Evolutionary conservation across 331 rosid species (phyloP).

Genomic region (Pyrus hybrid): DNA sequence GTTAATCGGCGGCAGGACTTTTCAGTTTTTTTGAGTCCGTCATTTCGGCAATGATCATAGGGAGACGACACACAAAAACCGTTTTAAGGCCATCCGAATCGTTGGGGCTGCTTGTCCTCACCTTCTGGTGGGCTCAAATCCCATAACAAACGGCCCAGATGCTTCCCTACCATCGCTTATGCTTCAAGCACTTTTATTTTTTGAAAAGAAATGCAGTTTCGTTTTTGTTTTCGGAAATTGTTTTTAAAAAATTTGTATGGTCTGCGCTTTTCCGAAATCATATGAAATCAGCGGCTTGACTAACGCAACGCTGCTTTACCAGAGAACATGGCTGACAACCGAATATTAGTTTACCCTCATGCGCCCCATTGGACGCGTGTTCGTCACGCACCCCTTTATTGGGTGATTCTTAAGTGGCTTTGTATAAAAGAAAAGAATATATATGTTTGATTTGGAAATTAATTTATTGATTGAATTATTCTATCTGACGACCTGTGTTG

Average conservation of each 20-base stretch:
- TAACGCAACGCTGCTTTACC: constrained; percentile 17
- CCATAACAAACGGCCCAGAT: constrained; percentile 6
- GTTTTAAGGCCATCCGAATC: neutral
- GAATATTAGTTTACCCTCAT: neutral
- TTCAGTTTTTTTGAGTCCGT: neutral
- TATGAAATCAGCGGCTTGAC: constrained; percentile 32
- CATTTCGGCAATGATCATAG: constrained; percentile 5
- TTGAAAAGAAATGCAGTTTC: neutral
- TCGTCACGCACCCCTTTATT: neutral
- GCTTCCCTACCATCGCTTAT: neutral
- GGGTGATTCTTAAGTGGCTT: neutral
- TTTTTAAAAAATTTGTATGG: neutral
- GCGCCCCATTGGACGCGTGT: neutral
- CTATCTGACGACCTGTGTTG: neutral
- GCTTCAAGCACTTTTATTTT: neutral
- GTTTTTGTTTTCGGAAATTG: neutral
- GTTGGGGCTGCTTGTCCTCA: neutral
- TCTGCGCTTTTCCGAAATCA: constrained; percentile 7
- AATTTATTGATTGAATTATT: neutral
- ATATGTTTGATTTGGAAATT: neutral
- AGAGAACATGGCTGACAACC: constrained; percentile 20
- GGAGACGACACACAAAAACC: neutral
- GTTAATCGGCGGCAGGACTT: neutral
- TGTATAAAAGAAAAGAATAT: neutral
- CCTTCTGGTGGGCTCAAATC: neutral